Base-by-base conservation (phyloP, 2,329 filamentous ascomycete genomes). In the Cephalotrichum gorgonifer region DNA sequence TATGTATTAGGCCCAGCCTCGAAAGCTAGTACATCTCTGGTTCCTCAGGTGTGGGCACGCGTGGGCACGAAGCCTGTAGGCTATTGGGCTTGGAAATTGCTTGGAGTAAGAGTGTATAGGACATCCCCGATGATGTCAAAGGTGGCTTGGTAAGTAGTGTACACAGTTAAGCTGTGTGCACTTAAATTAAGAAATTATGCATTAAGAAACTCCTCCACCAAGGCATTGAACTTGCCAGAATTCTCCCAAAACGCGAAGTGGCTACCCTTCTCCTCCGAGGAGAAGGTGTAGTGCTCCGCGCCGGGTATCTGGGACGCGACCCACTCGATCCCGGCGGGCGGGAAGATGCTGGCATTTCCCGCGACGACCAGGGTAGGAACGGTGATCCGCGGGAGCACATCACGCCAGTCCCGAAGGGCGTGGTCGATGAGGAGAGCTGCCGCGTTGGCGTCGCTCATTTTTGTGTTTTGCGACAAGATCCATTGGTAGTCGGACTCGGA, bases 221-320 rank as follows among this genome's bases (percentile, higher is more conserved):
- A 47, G 15, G 48, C 45, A 43, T 67, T 64, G 39, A 65, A 65
- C 51, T 55, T 55, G 12, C 56, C 55, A 3, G 61, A 56, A 38
- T 63, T 64, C 53, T 64, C 62, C 55, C 58, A 64, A 50, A 62
- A 64, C 54, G 61, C 54, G 47, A 60, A 63, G 47, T 64, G 63
- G 42, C 58, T 61, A 0, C 62, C 60, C n/a, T 58, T 56, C 47
- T 66, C 61, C 12, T 57, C 57, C 26, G 60, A 55, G 15, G 54
- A 56, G 22, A 65, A 65, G 1, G 54, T 53, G 31, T 56, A 55
- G 2, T 54, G 6, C 52, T 58, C 49, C 0, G 58, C 54, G 0
- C 56, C 54, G 2, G 57, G 54, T 14, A 64, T 62, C 49, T 63
- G 56, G 20, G 52, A 47, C 22, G 57, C 60, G 17, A 61, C 50